Evolutionary conservation across 331 rosid species (phyloP).

Genomic region (Stylosanthes scabra): DNA sequence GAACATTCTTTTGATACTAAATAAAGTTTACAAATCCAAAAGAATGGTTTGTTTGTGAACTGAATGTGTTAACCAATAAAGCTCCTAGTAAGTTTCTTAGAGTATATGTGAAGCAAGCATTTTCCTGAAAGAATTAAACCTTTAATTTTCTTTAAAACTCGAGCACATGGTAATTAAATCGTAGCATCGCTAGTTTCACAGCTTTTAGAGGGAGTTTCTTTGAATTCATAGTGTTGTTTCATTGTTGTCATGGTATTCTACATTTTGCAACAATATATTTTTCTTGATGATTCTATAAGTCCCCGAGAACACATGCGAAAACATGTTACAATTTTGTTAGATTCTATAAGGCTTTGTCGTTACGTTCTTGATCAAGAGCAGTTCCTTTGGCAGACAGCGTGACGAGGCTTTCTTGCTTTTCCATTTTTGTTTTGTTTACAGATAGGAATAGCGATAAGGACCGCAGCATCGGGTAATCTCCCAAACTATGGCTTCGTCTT

Average conservation of each 20-base stretch:
- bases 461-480: conserved; percentile 58
- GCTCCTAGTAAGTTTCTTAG: not conserved
- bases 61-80: not conserved
- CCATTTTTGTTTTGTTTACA: conserved; percentile 42
- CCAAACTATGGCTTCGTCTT: conserved; percentile 67
- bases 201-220: conserved; percentile 21
- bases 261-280: not conserved
- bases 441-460: conserved; percentile 79
- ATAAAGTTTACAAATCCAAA: not conserved
- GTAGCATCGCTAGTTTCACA: not conserved
- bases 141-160: not conserved
- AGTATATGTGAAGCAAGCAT: too few species aligned
- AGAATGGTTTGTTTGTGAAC: not conserved
- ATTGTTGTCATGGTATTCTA: not conserved
- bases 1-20: not conserved
- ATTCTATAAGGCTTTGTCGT: too few species aligned
- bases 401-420: not conserved
- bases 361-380: too few species aligned
- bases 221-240: conserved; percentile 2
- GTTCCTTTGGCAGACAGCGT: too few species aligned
- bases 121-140: conserved; percentile 17
- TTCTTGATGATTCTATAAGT: not conserved
- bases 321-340: not conserved
- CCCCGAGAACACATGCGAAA: not conserved
- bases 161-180: not conserved